Evolutionary conservation across 768 basidiomycete species (phyloP).

Genomic region (Boletus rubroflammeus): DNA sequence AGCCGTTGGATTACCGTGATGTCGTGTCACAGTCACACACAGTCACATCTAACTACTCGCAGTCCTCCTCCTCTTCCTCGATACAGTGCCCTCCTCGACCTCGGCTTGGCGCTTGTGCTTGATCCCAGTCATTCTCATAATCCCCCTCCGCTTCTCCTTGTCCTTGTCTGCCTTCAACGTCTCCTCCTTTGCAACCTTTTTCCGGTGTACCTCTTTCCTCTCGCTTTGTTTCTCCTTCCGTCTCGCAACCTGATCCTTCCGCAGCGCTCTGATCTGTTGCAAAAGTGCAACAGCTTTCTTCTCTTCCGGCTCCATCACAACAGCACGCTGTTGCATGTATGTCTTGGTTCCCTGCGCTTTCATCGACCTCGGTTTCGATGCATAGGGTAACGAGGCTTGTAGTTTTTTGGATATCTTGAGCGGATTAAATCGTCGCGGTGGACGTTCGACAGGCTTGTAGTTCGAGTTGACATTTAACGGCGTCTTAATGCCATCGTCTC

Average conservation of each 20-base stretch:
- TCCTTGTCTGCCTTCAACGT: conserved; percentile 60
- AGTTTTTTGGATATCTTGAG: conserved; percentile 85
- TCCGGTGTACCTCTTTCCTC: conserved; percentile 60
- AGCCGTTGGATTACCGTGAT: conserved; percentile 8
- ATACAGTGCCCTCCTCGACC: conserved; percentile 49
- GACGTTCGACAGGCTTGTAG: conserved; percentile 80
- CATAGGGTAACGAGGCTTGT: conserved; percentile 88
- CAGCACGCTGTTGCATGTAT: conserved; percentile 93
- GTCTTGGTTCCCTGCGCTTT: conserved; percentile 68
- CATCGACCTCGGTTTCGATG: conserved; percentile 86
- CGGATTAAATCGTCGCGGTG: conserved; percentile 84
- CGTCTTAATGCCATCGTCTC: conserved; percentile 81
- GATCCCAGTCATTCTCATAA: conserved; percentile 68
- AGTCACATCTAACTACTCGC: conserved; percentile 3
- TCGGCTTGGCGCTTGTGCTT: conserved; percentile 68
- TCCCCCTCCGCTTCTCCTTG: conserved; percentile 72
- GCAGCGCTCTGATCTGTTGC: conserved; percentile 89
- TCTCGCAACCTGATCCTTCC: conserved; percentile 80
- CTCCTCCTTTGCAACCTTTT: conserved; percentile 73
- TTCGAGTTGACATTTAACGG: conserved; percentile 80
- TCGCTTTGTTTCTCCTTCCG: conserved; percentile 87
- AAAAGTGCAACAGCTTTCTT: conserved; percentile 85
- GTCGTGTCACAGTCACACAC: conserved; percentile 18
- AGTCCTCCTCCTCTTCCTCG: conserved; percentile 51
- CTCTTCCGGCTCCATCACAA: conserved; percentile 94